Conservation (phyloP, 306 rosid genomes). For the Carpinus viminea region DNA sequence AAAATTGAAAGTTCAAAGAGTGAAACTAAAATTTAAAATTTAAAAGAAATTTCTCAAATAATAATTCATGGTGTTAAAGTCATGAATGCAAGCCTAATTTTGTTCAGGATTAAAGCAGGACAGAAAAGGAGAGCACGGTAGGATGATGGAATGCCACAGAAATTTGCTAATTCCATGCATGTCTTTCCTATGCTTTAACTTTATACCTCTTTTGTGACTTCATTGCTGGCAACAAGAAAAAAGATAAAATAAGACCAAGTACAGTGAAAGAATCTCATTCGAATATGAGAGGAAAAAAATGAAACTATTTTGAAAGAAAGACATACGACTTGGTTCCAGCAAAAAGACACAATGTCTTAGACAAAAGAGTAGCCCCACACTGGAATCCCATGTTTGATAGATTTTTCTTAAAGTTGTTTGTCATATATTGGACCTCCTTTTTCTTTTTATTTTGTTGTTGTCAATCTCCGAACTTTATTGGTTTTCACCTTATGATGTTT, state of each 20-base stretch:
- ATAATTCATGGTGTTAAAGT: no score
- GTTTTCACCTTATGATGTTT: background rate
- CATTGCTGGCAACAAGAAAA: slow-evolving; percentile 10
- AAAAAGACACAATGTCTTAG: background rate
- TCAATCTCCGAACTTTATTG: background rate
- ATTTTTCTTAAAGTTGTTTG: slow-evolving; percentile 53
- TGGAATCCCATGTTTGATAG: slow-evolving; percentile 29
- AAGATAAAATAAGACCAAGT: slow-evolving; percentile 35
- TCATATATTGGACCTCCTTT: slow-evolving; percentile 34
- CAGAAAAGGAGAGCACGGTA: background rate
- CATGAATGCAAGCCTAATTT: background rate
- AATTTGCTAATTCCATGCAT: slow-evolving; percentile 23
- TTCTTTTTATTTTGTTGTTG: slow-evolving; percentile 14
- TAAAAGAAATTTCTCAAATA: no score
- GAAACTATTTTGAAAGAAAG: background rate
- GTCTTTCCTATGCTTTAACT: slow-evolving; percentile 5
- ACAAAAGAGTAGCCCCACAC: slow-evolving; percentile 24
- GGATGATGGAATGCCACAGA: background rate
- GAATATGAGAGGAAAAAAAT: background rate
- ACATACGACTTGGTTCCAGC: background rate
- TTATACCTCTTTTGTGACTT: slow-evolving; percentile 1
- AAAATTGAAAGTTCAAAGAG: no score
- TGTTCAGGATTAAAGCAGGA: background rate
- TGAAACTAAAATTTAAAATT: no score
- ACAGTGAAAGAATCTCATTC: slow-evolving; percentile 10